Conservation (phyloP, 495 filamentous ascomycete genomes). For the Tuber microsphaerosporum region DNA sequence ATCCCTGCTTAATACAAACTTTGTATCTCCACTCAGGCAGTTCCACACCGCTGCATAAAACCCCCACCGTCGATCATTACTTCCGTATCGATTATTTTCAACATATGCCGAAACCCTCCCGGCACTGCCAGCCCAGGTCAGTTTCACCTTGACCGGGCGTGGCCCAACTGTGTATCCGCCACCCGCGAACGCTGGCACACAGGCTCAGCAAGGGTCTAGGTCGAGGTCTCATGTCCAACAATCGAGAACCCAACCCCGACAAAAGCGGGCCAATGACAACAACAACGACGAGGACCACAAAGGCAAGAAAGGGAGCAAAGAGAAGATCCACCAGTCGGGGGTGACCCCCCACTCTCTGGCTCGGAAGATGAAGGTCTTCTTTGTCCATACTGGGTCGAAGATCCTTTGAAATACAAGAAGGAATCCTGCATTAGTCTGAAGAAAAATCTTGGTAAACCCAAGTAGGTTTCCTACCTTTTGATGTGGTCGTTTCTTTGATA, state of each 20-base stretch:
- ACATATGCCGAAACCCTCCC: too few relatives aligned
- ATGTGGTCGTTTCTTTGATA: neutral
- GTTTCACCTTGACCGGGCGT: too few relatives aligned
- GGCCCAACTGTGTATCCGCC: too few relatives aligned
- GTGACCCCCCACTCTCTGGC: neutral
- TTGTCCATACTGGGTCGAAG: neutral
- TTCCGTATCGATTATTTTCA: too few relatives aligned
- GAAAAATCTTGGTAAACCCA: slow-evolving; percentile 16
- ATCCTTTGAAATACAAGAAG: fast-evolving
- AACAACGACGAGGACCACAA: neutral
- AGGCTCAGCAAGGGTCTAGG: neutral
- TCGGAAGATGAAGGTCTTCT: neutral
- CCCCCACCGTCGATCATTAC: too few relatives aligned
- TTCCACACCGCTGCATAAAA: too few relatives aligned
- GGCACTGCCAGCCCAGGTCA: too few relatives aligned
- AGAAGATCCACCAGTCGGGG: neutral
- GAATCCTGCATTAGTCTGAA: neutral
- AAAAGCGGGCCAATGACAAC: slow-evolving; percentile 1
- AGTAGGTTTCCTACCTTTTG: slow-evolving; percentile 9
- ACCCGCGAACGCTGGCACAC: neutral
- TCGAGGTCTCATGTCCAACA: neutral
- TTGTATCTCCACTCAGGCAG: too few relatives aligned
- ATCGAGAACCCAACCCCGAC: too few relatives aligned
- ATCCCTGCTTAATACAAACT: too few relatives aligned
- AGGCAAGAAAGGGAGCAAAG: slow-evolving; percentile 3